These are phyloP conservation scores for Mortierella sp. DNA, from an alignment of 371 early-diverging fungal genomes.

Conservation along the genomic window DNA sequence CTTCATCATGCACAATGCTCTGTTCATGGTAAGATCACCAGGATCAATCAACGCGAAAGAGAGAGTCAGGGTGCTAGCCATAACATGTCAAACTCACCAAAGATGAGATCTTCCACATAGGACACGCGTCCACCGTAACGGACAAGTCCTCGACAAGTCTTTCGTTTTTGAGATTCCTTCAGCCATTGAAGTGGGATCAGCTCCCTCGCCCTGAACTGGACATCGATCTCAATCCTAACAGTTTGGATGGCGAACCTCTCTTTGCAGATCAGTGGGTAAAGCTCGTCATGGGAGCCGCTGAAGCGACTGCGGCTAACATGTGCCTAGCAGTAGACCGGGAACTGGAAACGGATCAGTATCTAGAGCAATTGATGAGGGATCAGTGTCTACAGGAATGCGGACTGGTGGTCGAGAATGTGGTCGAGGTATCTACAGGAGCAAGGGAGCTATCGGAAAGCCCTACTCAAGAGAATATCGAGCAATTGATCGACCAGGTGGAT, in stretches of 20 bases:
- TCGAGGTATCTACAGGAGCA: not conserved
- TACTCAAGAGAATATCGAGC: constrained; percentile 10
- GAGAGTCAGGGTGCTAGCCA: no score
- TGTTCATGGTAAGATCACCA: not conserved
- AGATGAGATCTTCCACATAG: no score
- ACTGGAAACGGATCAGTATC: constrained; percentile 34
- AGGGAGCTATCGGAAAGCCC: no score
- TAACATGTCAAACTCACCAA: no score
- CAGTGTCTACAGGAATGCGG: not conserved
- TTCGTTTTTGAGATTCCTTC: constrained; percentile 20
- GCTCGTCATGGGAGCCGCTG: constrained; percentile 23
- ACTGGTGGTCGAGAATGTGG: not conserved
- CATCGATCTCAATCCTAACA: constrained; percentile 41
- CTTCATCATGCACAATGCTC: not conserved
- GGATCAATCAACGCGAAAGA: not conserved
- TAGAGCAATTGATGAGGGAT: constrained; percentile 15
- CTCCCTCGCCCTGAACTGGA: constrained; percentile 46
- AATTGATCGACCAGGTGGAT: constrained; percentile 32
- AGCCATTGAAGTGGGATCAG: constrained; percentile 47
- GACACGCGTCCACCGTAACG: no score
- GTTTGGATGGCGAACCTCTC: constrained; percentile 39
- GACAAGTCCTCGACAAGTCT: constrained; percentile 10
- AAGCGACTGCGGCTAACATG: constrained; percentile 44
- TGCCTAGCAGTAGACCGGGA: constrained; percentile 41
- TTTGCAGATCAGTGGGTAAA: constrained; percentile 43